Evolutionary conservation across 176 grass and related monocot species (phyloP).

Genomic region (Oryza longistaminata): DNA sequence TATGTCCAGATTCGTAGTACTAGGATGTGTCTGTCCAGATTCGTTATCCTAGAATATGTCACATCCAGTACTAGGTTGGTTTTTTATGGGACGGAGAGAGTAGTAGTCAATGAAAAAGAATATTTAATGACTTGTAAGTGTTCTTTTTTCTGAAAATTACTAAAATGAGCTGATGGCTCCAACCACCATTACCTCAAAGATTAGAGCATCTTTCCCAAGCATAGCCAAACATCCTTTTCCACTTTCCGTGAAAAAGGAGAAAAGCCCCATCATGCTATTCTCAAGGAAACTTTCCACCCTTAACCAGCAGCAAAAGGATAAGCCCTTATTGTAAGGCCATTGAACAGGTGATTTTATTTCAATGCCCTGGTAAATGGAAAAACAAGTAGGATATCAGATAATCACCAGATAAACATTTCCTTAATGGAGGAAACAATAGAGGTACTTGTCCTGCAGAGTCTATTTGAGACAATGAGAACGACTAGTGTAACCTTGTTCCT

Average conservation of each 20-base stretch:
- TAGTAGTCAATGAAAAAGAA: background rate
- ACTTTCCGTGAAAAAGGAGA: constrained; percentile 93
- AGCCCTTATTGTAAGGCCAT: constrained; percentile 91
- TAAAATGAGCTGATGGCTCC: background rate
- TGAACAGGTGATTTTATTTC: constrained; percentile 84
- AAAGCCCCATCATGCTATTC: constrained; percentile 89
- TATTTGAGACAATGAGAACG: background rate
- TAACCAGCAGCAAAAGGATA: constrained; percentile 95
- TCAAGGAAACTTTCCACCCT: constrained; percentile 86
- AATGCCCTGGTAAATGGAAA: constrained; percentile 64
- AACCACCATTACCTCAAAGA: constrained; percentile 78
- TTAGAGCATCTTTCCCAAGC: constrained; percentile 78
- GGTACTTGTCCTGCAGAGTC: background rate
- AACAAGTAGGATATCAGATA: constrained; percentile 16
- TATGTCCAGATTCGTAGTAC: too few relatives aligned
- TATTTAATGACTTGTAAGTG: background rate
- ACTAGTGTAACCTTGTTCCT: background rate
- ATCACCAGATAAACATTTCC: constrained; percentile 33
- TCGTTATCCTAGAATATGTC: too few relatives aligned
- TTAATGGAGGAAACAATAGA: background rate
- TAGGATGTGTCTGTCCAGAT: too few relatives aligned
- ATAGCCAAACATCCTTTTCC: constrained; percentile 88
- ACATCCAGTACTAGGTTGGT: too few relatives aligned
- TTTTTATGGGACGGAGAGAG: too few relatives aligned
- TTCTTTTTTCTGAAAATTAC: constrained; percentile 19